A percentile compares a stretch with the other conserved stretches of the same genome.
These are phyloP conservation scores for Cystobasidium onofrii DNA, from an alignment of 768 basidiomycete species.

Conservation along the genomic window DNA sequence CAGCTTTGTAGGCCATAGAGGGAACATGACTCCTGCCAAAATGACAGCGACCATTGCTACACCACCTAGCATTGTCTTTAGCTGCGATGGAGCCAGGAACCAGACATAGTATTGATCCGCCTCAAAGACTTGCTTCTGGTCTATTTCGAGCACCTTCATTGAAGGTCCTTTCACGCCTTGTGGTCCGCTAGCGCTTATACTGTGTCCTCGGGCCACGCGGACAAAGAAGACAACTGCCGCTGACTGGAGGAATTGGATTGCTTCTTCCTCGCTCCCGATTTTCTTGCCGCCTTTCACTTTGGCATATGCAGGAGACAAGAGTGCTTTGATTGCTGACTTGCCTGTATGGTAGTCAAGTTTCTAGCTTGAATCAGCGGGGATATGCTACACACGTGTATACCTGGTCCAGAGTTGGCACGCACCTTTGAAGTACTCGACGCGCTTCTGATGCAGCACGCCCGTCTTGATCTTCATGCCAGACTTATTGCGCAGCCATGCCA, in stretches of 20 bases:
- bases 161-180: conserved; percentile 6
- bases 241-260: conserved; percentile 57
- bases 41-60: conserved; percentile 84
- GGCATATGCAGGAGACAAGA: conserved; percentile 81
- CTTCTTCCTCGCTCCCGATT: conserved; percentile 66
- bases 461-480: conserved; percentile 79
- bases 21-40: conserved; percentile 98
- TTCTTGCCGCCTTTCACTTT: conserved; percentile 61
- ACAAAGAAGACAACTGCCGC: conserved; percentile 84
- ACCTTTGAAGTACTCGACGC: conserved; percentile 98
- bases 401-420: conserved; percentile 38
- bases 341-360: conserved; percentile 60
- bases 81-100: conserved; percentile 91
- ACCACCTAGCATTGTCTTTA: conserved; percentile 85
- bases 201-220: conserved; percentile 69
- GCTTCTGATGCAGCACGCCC: conserved; percentile 86
- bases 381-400: background rate
- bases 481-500: conserved; percentile 75
- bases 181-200: conserved; percentile 18
- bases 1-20: conserved; percentile 89
- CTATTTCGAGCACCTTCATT: conserved; percentile 63
- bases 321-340: conserved; percentile 82
- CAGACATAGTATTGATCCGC: conserved; percentile 82
- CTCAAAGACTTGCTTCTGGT: conserved; percentile 63
- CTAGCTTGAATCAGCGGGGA: too few species aligned